Evolutionary conservation across 768 basidiomycete species (phyloP).

Genomic region (Piloderma croceum): DNA sequence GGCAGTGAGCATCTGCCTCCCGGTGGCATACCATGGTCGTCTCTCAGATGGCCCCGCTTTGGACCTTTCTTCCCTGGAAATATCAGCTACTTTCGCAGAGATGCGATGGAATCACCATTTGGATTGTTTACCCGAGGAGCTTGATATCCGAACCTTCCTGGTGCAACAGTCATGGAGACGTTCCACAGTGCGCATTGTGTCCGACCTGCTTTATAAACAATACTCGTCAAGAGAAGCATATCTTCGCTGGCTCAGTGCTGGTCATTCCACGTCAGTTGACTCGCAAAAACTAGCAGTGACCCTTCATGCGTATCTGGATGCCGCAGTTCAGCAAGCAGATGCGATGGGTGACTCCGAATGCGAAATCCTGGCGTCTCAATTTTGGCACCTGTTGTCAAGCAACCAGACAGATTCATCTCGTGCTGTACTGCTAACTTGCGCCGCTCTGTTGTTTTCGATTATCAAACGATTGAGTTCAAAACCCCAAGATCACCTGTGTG

Average conservation of each 20-base stretch:
- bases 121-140: conserved; percentile 12
- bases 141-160: conserved; percentile 34
- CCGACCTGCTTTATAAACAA: conserved; percentile 39
- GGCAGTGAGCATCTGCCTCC: conserved; percentile 24
- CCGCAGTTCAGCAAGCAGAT: conserved; percentile 13
- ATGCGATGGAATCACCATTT: conserved; percentile 30
- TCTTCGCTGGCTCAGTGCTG: conserved; percentile 36
- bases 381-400: too few species aligned
- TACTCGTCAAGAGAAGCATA: conserved; percentile 22
- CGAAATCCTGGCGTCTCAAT: conserved; percentile 26
- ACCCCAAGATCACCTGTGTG: too few species aligned
- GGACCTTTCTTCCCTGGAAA: too few species aligned
- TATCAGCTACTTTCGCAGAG: conserved; percentile 13
- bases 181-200: conserved; percentile 39
- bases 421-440: too few species aligned
- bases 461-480: too few species aligned
- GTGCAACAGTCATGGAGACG: conserved; percentile 36
- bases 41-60: conserved; percentile 14
- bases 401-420: too few species aligned
- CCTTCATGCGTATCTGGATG: conserved; percentile 45
- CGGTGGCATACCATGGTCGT: conserved; percentile 25
- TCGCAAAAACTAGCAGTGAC: conserved; percentile 31
- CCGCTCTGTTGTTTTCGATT: too few species aligned
- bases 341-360: conserved; percentile 10
- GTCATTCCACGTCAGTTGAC: conserved; percentile 14